Base-by-base conservation (phyloP, 495 filamentous ascomycete genomes). In the Pyrenopolyporus hunteri region DNA sequence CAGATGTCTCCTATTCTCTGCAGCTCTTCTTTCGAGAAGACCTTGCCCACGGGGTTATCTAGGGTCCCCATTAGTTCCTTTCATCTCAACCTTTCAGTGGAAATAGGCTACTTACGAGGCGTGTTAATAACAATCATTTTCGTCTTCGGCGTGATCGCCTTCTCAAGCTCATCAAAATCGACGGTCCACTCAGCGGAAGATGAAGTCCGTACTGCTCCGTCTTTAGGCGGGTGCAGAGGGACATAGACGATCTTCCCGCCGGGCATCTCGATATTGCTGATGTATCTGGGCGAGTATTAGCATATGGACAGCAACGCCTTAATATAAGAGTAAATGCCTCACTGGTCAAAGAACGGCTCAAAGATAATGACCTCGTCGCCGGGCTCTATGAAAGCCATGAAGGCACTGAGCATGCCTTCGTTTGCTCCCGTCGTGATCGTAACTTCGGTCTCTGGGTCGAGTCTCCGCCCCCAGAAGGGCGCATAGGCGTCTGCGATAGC, bases 331-430 rank as follows among this genome's bases (percentile, higher is more conserved):
- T n/a, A 50, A 10, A 45, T n/a, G 43, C 72, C 85, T 70, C 78
- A 93, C 86, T 98, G 94, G 76, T 98, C 94, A 69, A 97, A 98
- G 78, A 97, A 98, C 5, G 94, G 94, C 79, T 98, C 94, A 75
- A 98, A 96, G 48, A 98, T 84, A 35, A 98, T 96, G 45, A 97
- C 95, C 73, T 98, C 94, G 67, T 98, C 94, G 3, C 90, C 94
- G 0, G 82, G 82, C 74, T 98, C 94, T 55, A 98, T 87, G 64
- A 98, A 98, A 4, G 81, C 94, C 94, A 98, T 97, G 70, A 98
- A 97, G 1, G 94, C 94, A 66, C 88, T 91, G 32, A 98, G 82
- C 89, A 96, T 97, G 79, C 91, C 94, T 76, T 98, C 94, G 69
- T 98, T 98, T 32, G 94, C 94, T 17, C 94, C 94, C 0, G 93